Percentiles rank a stretch among this genome's conserved stretches.
phyloP scores from a whole-genome alignment of 495 filamentous ascomycete genomes.

The Acidiella bohemica region DNA sequence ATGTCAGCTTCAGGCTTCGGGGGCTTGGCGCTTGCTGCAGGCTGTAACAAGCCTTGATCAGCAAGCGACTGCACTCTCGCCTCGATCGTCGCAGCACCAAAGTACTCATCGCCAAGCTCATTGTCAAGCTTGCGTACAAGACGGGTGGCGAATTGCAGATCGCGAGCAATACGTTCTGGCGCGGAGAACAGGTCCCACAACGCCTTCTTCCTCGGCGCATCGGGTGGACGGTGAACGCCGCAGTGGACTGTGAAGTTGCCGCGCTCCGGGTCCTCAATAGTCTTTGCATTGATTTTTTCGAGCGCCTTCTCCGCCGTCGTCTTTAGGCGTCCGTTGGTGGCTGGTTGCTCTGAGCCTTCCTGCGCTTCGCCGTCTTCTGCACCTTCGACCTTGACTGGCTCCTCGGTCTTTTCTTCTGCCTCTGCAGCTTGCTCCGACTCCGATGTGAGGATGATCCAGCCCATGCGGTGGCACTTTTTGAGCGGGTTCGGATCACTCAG shows the following conservation, averaged over 20 bases:
- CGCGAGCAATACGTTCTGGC: slow-evolving; percentile 74
- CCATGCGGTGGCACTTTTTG: slow-evolving; percentile 95
- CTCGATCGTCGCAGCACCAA: slow-evolving; percentile 66
- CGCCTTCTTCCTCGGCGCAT: slow-evolving; percentile 82
- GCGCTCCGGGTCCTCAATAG: slow-evolving; percentile 78
- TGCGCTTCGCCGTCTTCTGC: slow-evolving; percentile 38
- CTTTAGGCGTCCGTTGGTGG: slow-evolving; percentile 19
- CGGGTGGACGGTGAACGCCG: slow-evolving; percentile 80
- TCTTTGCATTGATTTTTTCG: slow-evolving; percentile 88
- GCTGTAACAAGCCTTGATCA: slow-evolving; percentile 58
- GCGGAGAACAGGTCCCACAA: slow-evolving; percentile 92
- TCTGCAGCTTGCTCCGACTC: slow-evolving; percentile 46
- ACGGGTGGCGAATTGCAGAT: slow-evolving; percentile 63
- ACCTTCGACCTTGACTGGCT: slow-evolving; percentile 38
- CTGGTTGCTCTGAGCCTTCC: no score
- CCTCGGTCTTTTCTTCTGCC: slow-evolving; percentile 47
- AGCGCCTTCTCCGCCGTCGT: slow-evolving; percentile 69
- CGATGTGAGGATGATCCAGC: slow-evolving; percentile 92
- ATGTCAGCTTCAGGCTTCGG: slow-evolving; percentile 46
- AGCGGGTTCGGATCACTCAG: slow-evolving; percentile 91
- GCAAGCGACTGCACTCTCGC: slow-evolving; percentile 71
- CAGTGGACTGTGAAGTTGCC: slow-evolving; percentile 97
- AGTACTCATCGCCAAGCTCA: slow-evolving; percentile 53
- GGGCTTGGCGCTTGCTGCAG: slow-evolving; percentile 44
- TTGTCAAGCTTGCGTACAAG: slow-evolving; percentile 66